phyloP scores from a whole-genome alignment of 495 filamentous ascomycete species.

The Penicillium argentinense region DNA sequence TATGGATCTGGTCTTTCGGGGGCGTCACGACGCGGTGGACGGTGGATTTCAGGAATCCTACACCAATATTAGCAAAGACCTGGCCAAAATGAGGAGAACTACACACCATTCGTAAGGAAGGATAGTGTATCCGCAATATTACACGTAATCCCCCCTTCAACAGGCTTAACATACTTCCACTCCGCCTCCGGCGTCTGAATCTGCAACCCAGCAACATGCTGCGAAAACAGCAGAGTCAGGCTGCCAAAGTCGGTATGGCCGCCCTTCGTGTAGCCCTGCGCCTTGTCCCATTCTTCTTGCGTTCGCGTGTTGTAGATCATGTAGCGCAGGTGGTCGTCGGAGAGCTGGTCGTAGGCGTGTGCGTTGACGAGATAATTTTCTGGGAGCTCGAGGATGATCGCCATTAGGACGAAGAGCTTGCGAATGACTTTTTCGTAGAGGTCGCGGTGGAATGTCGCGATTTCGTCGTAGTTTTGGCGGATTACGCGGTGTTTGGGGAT shows the following conservation, averaged over 20 bases:
- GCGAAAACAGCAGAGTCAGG: conserved; percentile 54
- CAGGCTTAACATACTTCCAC: conserved; percentile 51
- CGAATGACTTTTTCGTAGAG: conserved; percentile 19
- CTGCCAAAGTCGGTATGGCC: conserved; percentile 58
- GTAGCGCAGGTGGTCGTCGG: conserved; percentile 53
- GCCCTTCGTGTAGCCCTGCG: conserved; percentile 40
- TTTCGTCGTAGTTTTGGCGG: conserved; percentile 22
- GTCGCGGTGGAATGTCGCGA: conserved; percentile 24
- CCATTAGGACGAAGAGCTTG: conserved; percentile 36
- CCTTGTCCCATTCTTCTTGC: conserved; percentile 44
- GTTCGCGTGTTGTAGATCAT: conserved; percentile 55
- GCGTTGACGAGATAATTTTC: conserved; percentile 49
- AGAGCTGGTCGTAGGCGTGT: conserved; percentile 48
- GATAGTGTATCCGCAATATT: conserved; percentile 49
- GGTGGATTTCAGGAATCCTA: conserved; percentile 46
- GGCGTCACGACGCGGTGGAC: conserved; percentile 50
- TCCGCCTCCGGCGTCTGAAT: conserved; percentile 42
- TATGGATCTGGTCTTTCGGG: conserved; percentile 43
- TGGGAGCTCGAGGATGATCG: conserved; percentile 53
- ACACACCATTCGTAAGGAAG: conserved; percentile 37
- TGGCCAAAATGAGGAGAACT: not conserved
- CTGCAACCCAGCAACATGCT: conserved; percentile 55
- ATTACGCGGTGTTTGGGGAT: conserved; percentile 29
- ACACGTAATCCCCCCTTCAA: conserved; percentile 44
- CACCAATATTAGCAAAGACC: not conserved